These are phyloP conservation scores for Colletotrichum costaricense DNA, from an alignment of 2,329 filamentous ascomycete genomes.

Conservation along the genomic window DNA sequence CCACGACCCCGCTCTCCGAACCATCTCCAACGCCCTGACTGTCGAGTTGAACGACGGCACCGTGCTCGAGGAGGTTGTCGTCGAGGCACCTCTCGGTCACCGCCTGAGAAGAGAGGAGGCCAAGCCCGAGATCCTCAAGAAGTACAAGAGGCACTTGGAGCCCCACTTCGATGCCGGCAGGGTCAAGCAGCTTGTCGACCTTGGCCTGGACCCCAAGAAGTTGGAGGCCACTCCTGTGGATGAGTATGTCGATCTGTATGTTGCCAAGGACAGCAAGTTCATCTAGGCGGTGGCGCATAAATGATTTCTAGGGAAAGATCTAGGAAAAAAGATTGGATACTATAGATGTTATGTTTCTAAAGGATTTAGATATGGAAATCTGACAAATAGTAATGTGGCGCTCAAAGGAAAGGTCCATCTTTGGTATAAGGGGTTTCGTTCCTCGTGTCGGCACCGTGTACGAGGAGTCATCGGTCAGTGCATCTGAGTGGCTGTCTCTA, in stretches of 20 bases:
- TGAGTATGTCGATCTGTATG: constrained; percentile 90
- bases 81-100: constrained; percentile 96
- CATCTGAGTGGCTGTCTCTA: neutral
- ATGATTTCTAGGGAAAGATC: neutral
- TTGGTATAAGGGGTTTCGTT: neutral
- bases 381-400: neutral
- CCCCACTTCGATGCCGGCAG: constrained; percentile 83
- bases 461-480: neutral
- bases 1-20: constrained; percentile 92
- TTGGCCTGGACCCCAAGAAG: constrained; percentile 80
- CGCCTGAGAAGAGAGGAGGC: constrained; percentile 92
- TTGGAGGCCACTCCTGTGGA: constrained; percentile 88
- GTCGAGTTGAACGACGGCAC: constrained; percentile 96
- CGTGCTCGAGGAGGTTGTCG: constrained; percentile 86
- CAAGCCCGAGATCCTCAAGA: constrained; percentile 95
- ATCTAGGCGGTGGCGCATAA: constrained; percentile 43
- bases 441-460: neutral
- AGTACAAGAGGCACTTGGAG: constrained; percentile 92
- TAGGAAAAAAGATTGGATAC: constrained; percentile 18
- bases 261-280: constrained; percentile 72
- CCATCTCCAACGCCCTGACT: constrained; percentile 96
- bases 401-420: neutral
- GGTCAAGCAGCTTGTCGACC: constrained; percentile 84
- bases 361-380: constrained; percentile 21
- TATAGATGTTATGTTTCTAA: constrained; percentile 16